phyloP scores from a whole-genome alignment of 2,329 filamentous ascomycete genomes.

The Teratosphaeria epicoccoides region DNA sequence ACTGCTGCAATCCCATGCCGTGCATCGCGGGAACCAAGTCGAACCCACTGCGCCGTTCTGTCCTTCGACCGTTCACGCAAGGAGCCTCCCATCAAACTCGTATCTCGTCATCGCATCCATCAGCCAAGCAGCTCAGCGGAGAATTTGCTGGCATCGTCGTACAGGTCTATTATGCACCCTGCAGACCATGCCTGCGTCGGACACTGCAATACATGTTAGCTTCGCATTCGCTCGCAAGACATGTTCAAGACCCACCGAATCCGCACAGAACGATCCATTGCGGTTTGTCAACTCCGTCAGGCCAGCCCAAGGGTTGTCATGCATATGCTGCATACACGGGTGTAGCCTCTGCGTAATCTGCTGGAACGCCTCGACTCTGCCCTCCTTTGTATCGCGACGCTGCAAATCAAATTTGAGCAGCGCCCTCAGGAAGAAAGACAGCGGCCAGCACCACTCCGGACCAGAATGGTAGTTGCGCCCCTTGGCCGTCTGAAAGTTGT shows the following conservation, averaged over 20 bases:
- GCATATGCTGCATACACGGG: slow-evolving; percentile 77
- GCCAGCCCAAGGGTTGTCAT: slow-evolving; percentile 75
- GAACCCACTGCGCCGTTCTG: too few species aligned
- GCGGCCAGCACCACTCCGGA: slow-evolving; percentile 96
- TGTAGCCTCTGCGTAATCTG: slow-evolving; percentile 76
- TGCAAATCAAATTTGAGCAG: slow-evolving; percentile 80
- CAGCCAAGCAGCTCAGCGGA: slow-evolving; percentile 3
- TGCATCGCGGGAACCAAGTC: too few species aligned
- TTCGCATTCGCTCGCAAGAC: neutral
- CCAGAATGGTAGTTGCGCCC: slow-evolving; percentile 97
- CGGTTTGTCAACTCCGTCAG: slow-evolving; percentile 89
- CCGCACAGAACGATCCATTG: slow-evolving; percentile 68
- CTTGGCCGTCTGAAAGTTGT: slow-evolving; percentile 83
- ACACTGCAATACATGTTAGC: slow-evolving; percentile 42
- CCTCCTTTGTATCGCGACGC: slow-evolving; percentile 55
- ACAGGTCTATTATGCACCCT: slow-evolving; percentile 86
- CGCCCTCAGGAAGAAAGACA: slow-evolving; percentile 87
- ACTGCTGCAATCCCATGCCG: too few species aligned
- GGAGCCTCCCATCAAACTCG: too few species aligned
- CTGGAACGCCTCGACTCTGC: slow-evolving; percentile 80
- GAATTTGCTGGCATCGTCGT: slow-evolving; percentile 63
- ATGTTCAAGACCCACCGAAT: slow-evolving; percentile 59
- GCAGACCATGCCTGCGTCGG: slow-evolving; percentile 97
- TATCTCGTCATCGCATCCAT: too few species aligned
- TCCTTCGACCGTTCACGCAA: too few species aligned